Evolutionary conservation across 140 eudicot species (phyloP), one percentile per base, ranked within the genome.

Genomic region (Cichorium intybus): DNA sequence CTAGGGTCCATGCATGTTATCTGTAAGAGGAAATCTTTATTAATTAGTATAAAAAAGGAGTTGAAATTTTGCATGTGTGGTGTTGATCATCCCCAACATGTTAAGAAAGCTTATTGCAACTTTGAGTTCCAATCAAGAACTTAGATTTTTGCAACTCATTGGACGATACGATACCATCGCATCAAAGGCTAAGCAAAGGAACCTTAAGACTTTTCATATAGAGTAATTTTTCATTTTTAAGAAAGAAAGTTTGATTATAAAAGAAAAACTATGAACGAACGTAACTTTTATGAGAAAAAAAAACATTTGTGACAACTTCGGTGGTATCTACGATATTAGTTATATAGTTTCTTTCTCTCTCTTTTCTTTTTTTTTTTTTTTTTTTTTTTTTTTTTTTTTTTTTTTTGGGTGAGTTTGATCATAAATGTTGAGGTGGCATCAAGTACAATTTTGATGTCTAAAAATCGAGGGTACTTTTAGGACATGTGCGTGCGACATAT

Each of bases 41-140:
- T 39, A 57, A 33, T 26, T 66, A 62, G 41, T 48, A 57, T 49
- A 16, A 49, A 66, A 57, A 58, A 35, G 5, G 33, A 72, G 29
- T 50, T 74, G 69, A 74, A 47, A 34, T 35, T 39, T 49, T 2
- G 60, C 56, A 54, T 74, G 47, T 59, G 69, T 66, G 79, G 74
- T 74, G 50, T 53, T 49, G 10, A 58, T 21, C 45, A 58, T 66
- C 21, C 49, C 79, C 57, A 27, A 2, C 79, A 66, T 74, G 21
- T 48, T 5, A 74, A 58, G 79, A 66, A 66, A 74, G 62, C 64
- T 35, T n/a, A n/a, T n/a, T 58, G 64, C 37, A 58, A 60, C 74
- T 74, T 74, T 74, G 74, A 66, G 79, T 67, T 67, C 43, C 58
- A 58, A 66, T 74, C 74, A 74, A 58, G 69, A 58, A 74, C 79